Conservation (phyloP, 495 filamentous ascomycete genomes). For the Oidiodendron maius region DNA sequence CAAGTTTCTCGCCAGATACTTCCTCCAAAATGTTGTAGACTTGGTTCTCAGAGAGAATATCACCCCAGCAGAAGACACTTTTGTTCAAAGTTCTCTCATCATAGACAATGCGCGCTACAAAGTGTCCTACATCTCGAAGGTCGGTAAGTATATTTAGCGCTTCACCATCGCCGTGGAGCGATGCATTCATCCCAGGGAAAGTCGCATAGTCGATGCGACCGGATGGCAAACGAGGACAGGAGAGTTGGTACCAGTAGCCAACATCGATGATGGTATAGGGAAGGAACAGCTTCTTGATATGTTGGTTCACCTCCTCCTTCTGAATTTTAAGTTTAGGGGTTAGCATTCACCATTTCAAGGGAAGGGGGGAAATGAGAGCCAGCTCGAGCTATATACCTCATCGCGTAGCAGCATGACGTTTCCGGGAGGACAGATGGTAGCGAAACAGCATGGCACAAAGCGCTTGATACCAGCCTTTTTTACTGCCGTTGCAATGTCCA, state of each 20-base stretch:
- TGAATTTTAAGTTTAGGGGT: no score
- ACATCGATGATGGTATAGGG: slow-evolving; percentile 59
- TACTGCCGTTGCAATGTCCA: slow-evolving; percentile 47
- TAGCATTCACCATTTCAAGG: no score
- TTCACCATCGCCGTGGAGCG: slow-evolving; percentile 46
- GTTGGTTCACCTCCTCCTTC: slow-evolving; percentile 52
- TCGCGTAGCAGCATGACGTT: slow-evolving; percentile 19
- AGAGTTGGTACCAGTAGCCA: slow-evolving; percentile 55
- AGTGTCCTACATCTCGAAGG: slow-evolving; percentile 49
- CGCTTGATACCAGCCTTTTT: slow-evolving; percentile 50
- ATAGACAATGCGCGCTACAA: slow-evolving; percentile 46
- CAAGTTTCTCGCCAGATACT: slow-evolving; percentile 47
- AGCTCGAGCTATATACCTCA: slow-evolving; percentile 39
- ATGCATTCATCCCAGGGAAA: slow-evolving; percentile 34
- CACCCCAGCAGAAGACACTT: slow-evolving; percentile 48
- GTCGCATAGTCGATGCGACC: slow-evolving; percentile 46
- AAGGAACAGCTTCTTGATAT: slow-evolving; percentile 43
- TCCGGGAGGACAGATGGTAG: slow-evolving; percentile 41
- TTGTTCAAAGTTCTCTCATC: slow-evolving; percentile 55
- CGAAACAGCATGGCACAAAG: slow-evolving; percentile 52
- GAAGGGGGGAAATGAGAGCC: no score
- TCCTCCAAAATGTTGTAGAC: slow-evolving; percentile 45
- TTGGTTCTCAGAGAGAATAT: slow-evolving; percentile 42
- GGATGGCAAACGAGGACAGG: slow-evolving; percentile 43
- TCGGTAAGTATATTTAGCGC: slow-evolving; percentile 46